Conservation (phyloP, 208 protist species). For the Vickermania ingenoplastis region DNA sequence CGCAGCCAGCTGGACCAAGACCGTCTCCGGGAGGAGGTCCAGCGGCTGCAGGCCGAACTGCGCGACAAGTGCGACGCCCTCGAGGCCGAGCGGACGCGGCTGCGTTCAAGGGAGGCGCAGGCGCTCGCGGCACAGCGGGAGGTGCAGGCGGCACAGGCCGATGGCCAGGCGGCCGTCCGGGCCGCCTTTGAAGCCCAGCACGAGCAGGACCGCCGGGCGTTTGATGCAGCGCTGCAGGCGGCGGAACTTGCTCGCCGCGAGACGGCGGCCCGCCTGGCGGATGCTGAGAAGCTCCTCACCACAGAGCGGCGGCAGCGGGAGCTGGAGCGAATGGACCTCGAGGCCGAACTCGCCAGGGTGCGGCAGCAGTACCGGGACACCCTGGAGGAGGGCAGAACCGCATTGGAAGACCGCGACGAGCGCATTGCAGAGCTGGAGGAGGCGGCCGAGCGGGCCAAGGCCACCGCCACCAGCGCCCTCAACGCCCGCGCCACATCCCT, state of each 20-base stretch:
- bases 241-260: neutral
- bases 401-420: slow-evolving; percentile 3
- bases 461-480: neutral
- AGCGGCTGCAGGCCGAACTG: neutral
- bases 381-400: neutral
- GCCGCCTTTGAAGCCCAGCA: slow-evolving; percentile 9
- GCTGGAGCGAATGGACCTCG: neutral
- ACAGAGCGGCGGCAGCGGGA: neutral
- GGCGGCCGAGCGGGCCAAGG: slow-evolving; percentile 2
- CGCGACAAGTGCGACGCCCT: neutral
- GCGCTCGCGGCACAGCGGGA: slow-evolving; percentile 11
- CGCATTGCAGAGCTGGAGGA: slow-evolving; percentile 1
- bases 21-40: neutral
- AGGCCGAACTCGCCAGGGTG: neutral
- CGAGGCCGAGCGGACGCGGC: neutral
- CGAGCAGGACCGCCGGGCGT: slow-evolving; percentile 1
- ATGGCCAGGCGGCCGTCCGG: slow-evolving; percentile 8
- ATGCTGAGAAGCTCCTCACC: neutral
- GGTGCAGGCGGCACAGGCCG: slow-evolving; percentile 8
- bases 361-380: neutral
- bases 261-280: neutral
- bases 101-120: too few species aligned
- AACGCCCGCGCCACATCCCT: neutral
- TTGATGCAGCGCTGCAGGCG: slow-evolving; percentile 8
- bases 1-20: slow-evolving; percentile 1